Evolutionary conservation across 306 rosid species (phyloP).

Genomic region (Vachellia pachyceras): DNA sequence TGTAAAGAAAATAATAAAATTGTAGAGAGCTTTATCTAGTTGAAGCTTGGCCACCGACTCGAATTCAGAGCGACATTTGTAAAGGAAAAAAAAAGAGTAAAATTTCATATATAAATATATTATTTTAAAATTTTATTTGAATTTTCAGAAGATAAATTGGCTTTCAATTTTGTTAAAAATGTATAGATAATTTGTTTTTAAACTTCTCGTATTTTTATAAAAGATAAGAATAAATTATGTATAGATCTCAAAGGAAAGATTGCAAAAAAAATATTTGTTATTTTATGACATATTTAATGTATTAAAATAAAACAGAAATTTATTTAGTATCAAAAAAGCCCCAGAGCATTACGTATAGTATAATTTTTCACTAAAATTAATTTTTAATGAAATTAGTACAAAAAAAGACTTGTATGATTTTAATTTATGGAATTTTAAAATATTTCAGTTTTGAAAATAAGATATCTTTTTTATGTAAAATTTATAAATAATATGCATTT

Average conservation of each 20-base stretch:
- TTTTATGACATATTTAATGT: too few species aligned
- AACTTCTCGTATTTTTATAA: too few species aligned
- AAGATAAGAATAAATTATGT: neutral
- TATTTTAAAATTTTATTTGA: neutral
- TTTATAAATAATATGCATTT: too few species aligned
- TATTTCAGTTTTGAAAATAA: too few species aligned
- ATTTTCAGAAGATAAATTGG: neutral
- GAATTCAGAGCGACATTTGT: neutral
- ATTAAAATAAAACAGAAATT: neutral
- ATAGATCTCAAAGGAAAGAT: neutral
- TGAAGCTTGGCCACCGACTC: neutral
- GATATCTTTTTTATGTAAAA: too few species aligned
- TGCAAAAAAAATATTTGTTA: neutral
- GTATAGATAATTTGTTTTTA: too few species aligned
- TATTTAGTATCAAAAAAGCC: neutral
- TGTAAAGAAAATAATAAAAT: neutral
- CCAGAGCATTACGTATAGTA: neutral
- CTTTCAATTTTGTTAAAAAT: neutral
- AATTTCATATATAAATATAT: neutral
- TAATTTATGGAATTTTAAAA: neutral
- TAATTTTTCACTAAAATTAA: neutral
- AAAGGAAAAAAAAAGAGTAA: neutral
- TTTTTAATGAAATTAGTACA: neutral
- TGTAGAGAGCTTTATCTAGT: neutral
- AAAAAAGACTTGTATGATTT: too few species aligned